Base-by-base conservation (phyloP, 768 basidiomycete species). In the Macrolepiota dolichaula region DNA sequence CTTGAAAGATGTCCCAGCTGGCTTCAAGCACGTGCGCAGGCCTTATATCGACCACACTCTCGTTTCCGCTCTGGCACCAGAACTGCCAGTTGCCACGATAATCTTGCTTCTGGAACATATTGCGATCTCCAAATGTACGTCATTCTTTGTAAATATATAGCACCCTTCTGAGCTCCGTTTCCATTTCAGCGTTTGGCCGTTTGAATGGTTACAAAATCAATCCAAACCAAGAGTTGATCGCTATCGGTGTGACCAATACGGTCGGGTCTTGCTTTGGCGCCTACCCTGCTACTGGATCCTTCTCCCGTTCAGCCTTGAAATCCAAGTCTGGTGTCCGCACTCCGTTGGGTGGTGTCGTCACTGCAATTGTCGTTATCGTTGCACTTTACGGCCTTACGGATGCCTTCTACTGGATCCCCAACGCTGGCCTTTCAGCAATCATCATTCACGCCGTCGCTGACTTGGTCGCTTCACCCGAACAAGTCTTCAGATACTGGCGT, bases 321-420 rank as follows among this genome's bases (percentile, higher is more conserved):
- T 87, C 92, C 32, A 98, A 96, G 73, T 96, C 93, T 0, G 97
- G 97, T 51, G 96, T 98, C n/a, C 86, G 96, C 55, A 98, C 97
- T 2, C 97, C 97, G 7, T 81, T 88, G 10, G 94, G 92, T 11
- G 97, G 97, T 59, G 81, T 95, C 61, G 70, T 91, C 65, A 90
- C 94, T 22, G 89, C 92, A 27, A 72, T 96, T 38, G 87, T 96
- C 49, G 96, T 98, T 66, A 81, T 98, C 59, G 88, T 98, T 61
- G 94, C 97, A 0, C 77, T 99, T 9, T 99, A 99, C 71, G 96
- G 95, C 40, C 81, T 98, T 44, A 96, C 96, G 0, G 85, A 86
- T 24, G 94, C 94, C 38, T 96, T 96, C 83, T 94, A 81, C 77
- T 96, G 89, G 88, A 93, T 92, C 62, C 92, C 91, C 36, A 85